A percentile compares a stretch with the other conserved stretches of the same genome.
These are phyloP conservation scores for Lachnum nothofagi DNA, from an alignment of 2,329 filamentous ascomycete species.

Conservation along the genomic window DNA sequence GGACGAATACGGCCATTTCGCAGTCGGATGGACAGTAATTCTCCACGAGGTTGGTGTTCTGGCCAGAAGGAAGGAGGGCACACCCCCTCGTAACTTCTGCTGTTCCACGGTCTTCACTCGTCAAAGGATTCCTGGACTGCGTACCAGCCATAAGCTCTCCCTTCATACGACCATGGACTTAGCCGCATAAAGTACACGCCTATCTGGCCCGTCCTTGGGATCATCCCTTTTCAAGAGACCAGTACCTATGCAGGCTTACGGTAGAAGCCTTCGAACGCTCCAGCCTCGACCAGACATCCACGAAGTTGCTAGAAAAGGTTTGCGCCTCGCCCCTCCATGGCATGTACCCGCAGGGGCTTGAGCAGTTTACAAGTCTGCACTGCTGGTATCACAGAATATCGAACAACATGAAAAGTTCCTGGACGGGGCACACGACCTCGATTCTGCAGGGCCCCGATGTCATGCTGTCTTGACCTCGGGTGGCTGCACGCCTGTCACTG, in stretches of 20 bases:
- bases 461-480: slow-evolving; percentile 24
- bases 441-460: slow-evolving; percentile 28
- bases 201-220: not conserved
- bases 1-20: too few species aligned
- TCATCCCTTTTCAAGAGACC: not conserved
- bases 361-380: not conserved
- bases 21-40: not conserved
- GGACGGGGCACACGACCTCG: not conserved
- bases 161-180: not conserved
- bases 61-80: not conserved
- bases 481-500: slow-evolving; percentile 22
- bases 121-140: too few species aligned
- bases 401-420: slow-evolving; percentile 4
- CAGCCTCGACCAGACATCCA: not conserved
- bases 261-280: not conserved
- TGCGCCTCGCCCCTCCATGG: not conserved
- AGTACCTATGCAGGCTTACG: not conserved
- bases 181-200: not conserved
- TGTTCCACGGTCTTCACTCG: too few species aligned
- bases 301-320: not conserved
- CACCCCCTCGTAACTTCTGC: too few species aligned
- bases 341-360: not conserved
- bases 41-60: not conserved
- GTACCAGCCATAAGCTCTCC: too few species aligned
- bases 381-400: not conserved